A percentile compares a stretch with the other conserved stretches of the same genome.
Conservation (phyloP, 805 yeast genomes). For the Saccharomycopsis sp. region DNA sequence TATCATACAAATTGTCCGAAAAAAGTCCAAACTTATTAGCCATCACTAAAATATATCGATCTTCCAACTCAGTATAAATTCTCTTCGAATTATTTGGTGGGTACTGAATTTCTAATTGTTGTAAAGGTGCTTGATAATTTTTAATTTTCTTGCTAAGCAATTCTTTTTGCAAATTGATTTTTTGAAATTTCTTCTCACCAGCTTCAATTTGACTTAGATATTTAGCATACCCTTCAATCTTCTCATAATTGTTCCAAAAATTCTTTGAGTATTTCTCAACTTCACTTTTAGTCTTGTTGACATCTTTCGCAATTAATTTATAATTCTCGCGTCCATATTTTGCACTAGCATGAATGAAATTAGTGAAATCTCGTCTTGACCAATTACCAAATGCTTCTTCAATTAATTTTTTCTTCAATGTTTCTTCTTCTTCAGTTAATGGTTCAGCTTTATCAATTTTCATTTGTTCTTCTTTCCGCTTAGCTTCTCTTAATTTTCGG, state of each 20-base stretch:
- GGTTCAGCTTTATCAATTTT: slow-evolving; percentile 49
- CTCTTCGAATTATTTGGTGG: slow-evolving; percentile 82
- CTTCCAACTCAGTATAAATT: slow-evolving; percentile 63
- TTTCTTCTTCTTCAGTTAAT: slow-evolving; percentile 56
- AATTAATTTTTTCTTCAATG: slow-evolving; percentile 45
- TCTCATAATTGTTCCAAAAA: slow-evolving; percentile 56
- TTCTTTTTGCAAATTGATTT: slow-evolving; percentile 46
- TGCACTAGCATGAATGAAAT: slow-evolving; percentile 63
- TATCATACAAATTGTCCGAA: slow-evolving; percentile 52
- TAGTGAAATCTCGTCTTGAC: slow-evolving; percentile 70
- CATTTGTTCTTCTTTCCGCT: slow-evolving; percentile 38
- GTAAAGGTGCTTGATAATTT: slow-evolving; percentile 50
- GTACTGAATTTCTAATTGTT: slow-evolving; percentile 57
- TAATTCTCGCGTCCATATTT: slow-evolving; percentile 53
- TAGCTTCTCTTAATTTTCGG: slow-evolving; percentile 15
- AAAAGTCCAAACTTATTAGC: slow-evolving; percentile 61
- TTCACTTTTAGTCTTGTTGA: slow-evolving; percentile 53
- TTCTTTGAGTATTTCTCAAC: slow-evolving; percentile 49
- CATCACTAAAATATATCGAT: slow-evolving; percentile 53
- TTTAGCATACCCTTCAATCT: slow-evolving; percentile 65
- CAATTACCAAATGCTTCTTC: slow-evolving; percentile 56
- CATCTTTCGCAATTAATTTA: slow-evolving; percentile 43
- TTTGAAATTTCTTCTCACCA: slow-evolving; percentile 62
- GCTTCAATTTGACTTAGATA: slow-evolving; percentile 64
- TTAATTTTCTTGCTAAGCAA: slow-evolving; percentile 48